Base-by-base conservation (phyloP, 2,329 filamentous ascomycete species). In the Arthroderma uncinatum region DNA sequence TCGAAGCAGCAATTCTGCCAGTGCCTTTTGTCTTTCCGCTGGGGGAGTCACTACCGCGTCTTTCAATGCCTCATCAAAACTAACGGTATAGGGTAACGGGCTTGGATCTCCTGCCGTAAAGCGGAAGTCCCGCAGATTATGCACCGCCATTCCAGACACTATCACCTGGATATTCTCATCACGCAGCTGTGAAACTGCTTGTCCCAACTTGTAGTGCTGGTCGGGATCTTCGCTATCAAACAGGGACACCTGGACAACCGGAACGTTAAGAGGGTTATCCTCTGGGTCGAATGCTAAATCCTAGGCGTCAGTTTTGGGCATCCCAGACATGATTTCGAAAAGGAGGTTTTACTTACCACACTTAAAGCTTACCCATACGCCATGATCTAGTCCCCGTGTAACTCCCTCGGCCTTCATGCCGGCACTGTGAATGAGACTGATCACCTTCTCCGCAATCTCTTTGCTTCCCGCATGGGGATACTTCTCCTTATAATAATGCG, bases 81-180 rank as follows among this genome's bases (percentile, higher is more conserved):
- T 80, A 36, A 77, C 74, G 1, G 79, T 71, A 64, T 85, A 85
- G 9, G 82, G 78, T 63, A 82, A 60, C 0, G 80, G 78, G 8
- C 63, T 64, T 9, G 73, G 69, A 48, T 75, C 69, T 6, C 74
- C 75, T 8, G 4, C 4, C 12, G 72, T 68, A 63, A 74, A 73
- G 16, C 71, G 71, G 63, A 81, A 54, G 61, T 86, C 81, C 0
- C 80, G 75, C 36, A 87, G 72, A 62, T 87, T 87, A 64, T 87
- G 85, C 21, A 87, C 86, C 0, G 85, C 84, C 85, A 89, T 89
- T 9, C 86, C 86, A 0, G 84, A 85, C 23, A 80, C 81, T 48
- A 90, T 80, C 59, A 90, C 82, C 53, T 85, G 75, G 54, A 89
- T 77, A 16, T 81, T 81, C 56, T 87, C 79, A 14, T 86, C 82